A percentile compares a stretch with the other conserved stretches of the same genome.
These are phyloP conservation scores for Stemphylium lycopersici DNA, from an alignment of 2,329 filamentous ascomycete genomes.

Conservation along the genomic window DNA sequence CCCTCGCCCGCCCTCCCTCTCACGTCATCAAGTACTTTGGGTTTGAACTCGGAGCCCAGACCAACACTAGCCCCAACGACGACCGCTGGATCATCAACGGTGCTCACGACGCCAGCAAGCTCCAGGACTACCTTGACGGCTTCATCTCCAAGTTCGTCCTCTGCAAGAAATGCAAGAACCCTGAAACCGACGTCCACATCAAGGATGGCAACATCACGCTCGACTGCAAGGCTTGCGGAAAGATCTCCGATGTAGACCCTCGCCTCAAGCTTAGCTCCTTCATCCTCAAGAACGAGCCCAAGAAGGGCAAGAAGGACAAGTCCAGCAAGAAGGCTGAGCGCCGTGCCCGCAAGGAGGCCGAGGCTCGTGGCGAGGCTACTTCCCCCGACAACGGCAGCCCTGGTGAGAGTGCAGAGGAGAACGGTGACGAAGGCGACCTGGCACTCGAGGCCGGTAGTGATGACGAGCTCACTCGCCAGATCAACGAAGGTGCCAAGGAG, in stretches of 20 bases:
- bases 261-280: conserved; percentile 96
- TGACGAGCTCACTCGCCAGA: conserved; percentile 84
- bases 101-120: conserved; percentile 90
- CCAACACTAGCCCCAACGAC: conserved; percentile 95
- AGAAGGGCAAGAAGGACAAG: conserved; percentile 96
- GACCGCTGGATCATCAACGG: conserved; percentile 99
- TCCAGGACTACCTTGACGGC: conserved; percentile 96
- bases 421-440: conserved; percentile 68
- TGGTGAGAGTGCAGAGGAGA: conserved; percentile 70
- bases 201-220: conserved; percentile 91
- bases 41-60: conserved; percentile 97
- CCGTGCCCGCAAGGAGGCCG: conserved; percentile 79
- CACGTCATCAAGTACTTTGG: conserved; percentile 99
- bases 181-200: conserved; percentile 94
- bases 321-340: conserved; percentile 86
- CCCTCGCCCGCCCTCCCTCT: conserved; percentile 86
- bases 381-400: conserved; percentile 64
- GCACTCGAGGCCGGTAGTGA: conserved; percentile 79
- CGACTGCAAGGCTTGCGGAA: conserved; percentile 98
- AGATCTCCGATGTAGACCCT: conserved; percentile 87
- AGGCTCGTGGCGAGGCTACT: conserved; percentile 61
- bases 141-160: conserved; percentile 99
- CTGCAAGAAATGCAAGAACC: conserved; percentile 99
- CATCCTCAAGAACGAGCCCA: conserved; percentile 94
- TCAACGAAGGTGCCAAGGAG: conserved; percentile 71